phyloP scores from a whole-genome alignment of 2,329 filamentous ascomycete genomes.

The Berkeleyomyces basicola region DNA sequence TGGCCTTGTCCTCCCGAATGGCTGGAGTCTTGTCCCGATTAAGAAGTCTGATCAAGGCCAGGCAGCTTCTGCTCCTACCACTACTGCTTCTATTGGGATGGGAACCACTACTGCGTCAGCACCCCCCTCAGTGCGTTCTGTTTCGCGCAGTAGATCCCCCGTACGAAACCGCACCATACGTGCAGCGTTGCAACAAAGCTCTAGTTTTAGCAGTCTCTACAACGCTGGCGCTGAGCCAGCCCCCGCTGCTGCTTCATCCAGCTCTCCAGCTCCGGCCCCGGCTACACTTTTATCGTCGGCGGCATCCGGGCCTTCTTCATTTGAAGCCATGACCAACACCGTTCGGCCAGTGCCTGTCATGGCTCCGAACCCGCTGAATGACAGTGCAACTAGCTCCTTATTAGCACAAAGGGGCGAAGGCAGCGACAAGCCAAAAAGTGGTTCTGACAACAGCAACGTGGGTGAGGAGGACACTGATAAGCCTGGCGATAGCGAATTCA shows the following conservation, averaged over 20 bases:
- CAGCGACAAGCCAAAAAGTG: background rate
- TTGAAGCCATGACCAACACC: background rate
- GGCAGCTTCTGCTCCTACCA: conserved; percentile 15
- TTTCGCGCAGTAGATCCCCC: conserved; percentile 8
- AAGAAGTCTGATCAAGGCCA: conserved; percentile 32
- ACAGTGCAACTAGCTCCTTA: conserved; percentile 8
- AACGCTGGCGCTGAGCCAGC: conserved; percentile 1
- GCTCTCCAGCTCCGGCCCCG: conserved; percentile 14
- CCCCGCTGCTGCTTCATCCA: conserved; percentile 14
- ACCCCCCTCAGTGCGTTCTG: conserved; percentile 8
- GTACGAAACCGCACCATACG: conserved; percentile 9
- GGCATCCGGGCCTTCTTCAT: background rate
- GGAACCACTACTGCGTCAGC: conserved; percentile 14
- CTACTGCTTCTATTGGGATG: conserved; percentile 10
- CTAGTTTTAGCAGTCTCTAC: conserved; percentile 11
- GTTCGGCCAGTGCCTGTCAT: conserved; percentile 6
- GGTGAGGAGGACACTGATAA: conserved; percentile 16
- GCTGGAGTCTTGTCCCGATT: conserved; percentile 48
- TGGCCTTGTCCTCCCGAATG: conserved; percentile 45
- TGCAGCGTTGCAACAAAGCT: conserved; percentile 14
- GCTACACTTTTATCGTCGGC: background rate
- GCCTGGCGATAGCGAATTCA: conserved; percentile 18
- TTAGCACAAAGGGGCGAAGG: conserved; percentile 14
- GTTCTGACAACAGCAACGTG: conserved; percentile 14
- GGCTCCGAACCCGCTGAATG: conserved; percentile 8